Evolutionary conservation across 805 yeast genomes (phyloP), one percentile per base, ranked within the genome.

Genomic region (Ogataea methanolica): DNA sequence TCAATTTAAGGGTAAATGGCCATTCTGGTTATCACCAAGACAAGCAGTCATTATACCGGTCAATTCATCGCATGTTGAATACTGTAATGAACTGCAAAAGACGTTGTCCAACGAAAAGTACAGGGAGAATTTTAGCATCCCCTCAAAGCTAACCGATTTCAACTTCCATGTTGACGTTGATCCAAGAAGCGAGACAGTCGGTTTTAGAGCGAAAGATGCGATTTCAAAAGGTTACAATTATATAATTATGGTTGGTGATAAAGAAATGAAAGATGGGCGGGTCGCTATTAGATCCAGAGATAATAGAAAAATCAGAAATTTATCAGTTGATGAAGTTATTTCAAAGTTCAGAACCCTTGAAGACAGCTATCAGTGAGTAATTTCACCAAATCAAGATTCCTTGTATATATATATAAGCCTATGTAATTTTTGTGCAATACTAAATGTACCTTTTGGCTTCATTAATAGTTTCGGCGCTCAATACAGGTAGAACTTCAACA

Each of bases 1-100:
- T 63, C 95, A 91, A 54, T 88, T 82, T 63, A 79, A 80, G 47
- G 99, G 98, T 0, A 83, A 84, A 56, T 94, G 98, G 98, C 99
- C 99, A 9, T 90, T 94, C 63, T 94, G 99, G 99, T 62, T 94
- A 39, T 88, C 85, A 53, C 97, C 98, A 6, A 75, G 95, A 52
- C 99, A 94, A 63, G 94, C 92, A 0, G 74, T 86, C 36, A 74
- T 94, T 2, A 74, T 94, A 6, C 97, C 99, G 1, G 82, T 90
- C 5, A 81, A 83, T 48, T 80, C 80, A 0, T 68, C 74, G 9
- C 91, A 86, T 58, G 62, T 66, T 8, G 75, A 68, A 9, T 76
- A 76, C 45, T 86, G 95, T 3, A 54, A 71, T n/a, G 47, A 65
- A 2, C 62, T 87, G 2, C 75, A 74, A 14, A 53, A 62, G 4